A percentile compares a stretch with the other conserved stretches of the same genome.
Conservation (phyloP, 2,329 filamentous ascomycete species). For the Aspergillus sp. region DNA sequence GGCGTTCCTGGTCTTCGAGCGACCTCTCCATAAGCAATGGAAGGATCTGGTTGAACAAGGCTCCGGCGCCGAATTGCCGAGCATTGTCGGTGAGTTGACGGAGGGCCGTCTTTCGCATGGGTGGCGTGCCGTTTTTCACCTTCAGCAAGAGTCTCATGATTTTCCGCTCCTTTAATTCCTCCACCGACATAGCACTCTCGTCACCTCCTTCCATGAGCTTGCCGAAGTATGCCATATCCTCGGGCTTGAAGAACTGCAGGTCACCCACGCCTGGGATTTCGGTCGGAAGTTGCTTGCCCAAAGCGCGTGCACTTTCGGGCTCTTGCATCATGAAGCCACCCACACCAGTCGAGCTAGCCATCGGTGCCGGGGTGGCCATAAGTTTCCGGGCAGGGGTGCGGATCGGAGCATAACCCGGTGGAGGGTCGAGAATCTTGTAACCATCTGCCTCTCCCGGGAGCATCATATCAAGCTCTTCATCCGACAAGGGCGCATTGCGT, state of each 20-base stretch:
- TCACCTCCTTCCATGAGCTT: slow-evolving; percentile 94
- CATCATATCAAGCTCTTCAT: slow-evolving; percentile 91
- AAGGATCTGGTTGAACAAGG: slow-evolving; percentile 95
- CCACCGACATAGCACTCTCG: slow-evolving; percentile 86
- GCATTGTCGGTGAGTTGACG: slow-evolving; percentile 98
- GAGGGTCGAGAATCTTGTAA: slow-evolving; percentile 87
- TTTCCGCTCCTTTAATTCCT: slow-evolving; percentile 95
- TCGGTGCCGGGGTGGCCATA: slow-evolving; percentile 69
- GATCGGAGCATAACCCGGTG: slow-evolving; percentile 85
- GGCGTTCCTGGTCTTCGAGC: slow-evolving; percentile 94
- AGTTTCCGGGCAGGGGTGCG: slow-evolving; percentile 74
- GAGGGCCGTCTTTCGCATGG: slow-evolving; percentile 97
- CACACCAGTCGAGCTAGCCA: slow-evolving; percentile 56
- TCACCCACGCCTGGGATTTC: slow-evolving; percentile 96
- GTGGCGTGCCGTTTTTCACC: slow-evolving; percentile 98
- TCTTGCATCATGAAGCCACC: slow-evolving; percentile 98
- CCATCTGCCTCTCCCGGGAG: slow-evolving; percentile 73
- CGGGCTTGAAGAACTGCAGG: slow-evolving; percentile 95
- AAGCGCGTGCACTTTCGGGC: slow-evolving; percentile 75
- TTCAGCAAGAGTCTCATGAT: slow-evolving; percentile 97
- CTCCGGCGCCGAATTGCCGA: slow-evolving; percentile 87
- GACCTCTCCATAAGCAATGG: slow-evolving; percentile 98
- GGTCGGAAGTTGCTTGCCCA: slow-evolving; percentile 88
- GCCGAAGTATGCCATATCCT: slow-evolving; percentile 98
- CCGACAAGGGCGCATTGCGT: slow-evolving; percentile 79